Conservation (phyloP, 495 filamentous ascomycete genomes). For the Thozetella sp. region DNA sequence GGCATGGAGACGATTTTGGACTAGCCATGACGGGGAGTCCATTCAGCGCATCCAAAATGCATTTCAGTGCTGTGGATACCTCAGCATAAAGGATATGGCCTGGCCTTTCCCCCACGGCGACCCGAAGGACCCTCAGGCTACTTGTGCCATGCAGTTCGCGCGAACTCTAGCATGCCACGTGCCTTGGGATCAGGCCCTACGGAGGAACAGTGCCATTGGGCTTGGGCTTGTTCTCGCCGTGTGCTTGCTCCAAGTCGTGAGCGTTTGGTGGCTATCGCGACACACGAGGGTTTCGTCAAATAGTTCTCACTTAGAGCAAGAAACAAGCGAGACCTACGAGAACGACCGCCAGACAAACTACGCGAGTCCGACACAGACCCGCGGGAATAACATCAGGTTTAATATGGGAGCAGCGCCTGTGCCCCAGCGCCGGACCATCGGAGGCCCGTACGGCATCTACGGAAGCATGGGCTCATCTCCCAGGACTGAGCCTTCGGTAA, state of each 20-base stretch:
- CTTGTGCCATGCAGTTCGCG: conserved; percentile 5
- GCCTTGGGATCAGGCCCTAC: conserved; percentile 23
- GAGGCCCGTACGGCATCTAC: too few relatives aligned
- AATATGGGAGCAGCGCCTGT: too few relatives aligned
- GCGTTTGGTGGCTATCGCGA: too few relatives aligned
- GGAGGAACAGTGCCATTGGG: conserved; percentile 21
- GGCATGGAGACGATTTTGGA: conserved; percentile 55
- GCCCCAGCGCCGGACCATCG: too few relatives aligned
- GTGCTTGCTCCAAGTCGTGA: conserved; percentile 30
- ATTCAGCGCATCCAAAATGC: conserved; percentile 66
- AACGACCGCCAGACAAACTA: too few relatives aligned
- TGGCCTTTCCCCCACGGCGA: conserved; percentile 51
- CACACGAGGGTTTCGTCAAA: too few relatives aligned
- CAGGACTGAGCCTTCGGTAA: too few relatives aligned
- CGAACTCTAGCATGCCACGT: conserved; percentile 12
- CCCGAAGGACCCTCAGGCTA: not conserved
- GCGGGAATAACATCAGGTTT: too few relatives aligned
- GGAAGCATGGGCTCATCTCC: too few relatives aligned
- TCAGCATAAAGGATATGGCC: conserved; percentile 52
- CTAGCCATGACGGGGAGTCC: conserved; percentile 40
- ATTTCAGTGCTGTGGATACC: conserved; percentile 67
- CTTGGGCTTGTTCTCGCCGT: conserved; percentile 22
- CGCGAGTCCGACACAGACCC: too few relatives aligned
- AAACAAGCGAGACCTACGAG: too few relatives aligned
- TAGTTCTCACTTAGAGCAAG: too few relatives aligned